A percentile compares a stretch with the other conserved stretches of the same genome.
Evolutionary conservation across 2,329 filamentous ascomycete genomes (phyloP).

Genomic region (Aspergillus sp.): DNA sequence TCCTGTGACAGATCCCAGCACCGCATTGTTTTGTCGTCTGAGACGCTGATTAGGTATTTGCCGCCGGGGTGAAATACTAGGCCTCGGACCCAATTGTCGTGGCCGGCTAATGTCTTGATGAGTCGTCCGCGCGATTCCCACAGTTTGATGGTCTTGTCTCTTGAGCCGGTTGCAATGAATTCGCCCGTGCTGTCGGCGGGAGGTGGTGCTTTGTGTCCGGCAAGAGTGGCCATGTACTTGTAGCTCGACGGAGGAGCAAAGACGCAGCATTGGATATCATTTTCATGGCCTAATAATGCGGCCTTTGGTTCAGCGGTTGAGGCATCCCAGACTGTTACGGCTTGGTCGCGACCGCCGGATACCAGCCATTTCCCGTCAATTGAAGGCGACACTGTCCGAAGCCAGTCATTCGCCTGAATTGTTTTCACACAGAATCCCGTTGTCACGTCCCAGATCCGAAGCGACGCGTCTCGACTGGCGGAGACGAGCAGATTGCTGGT

Average conservation of each 20-base stretch:
- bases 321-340: conserved; percentile 83
- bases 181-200: conserved; percentile 70
- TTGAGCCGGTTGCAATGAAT: conserved; percentile 84
- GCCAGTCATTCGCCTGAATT: conserved; percentile 79
- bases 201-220: conserved; percentile 82
- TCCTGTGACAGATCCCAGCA: conserved; percentile 95
- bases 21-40: conserved; percentile 88
- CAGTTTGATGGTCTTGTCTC: conserved; percentile 88
- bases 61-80: conserved; percentile 90
- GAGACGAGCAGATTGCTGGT: conserved; percentile 79
- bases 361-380: conserved; percentile 81
- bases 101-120: conserved; percentile 81
- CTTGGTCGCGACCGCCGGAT: conserved; percentile 80
- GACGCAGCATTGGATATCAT: conserved; percentile 82
- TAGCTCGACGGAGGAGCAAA: conserved; percentile 83
- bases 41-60: conserved; percentile 82
- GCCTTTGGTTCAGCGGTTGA: conserved; percentile 75
- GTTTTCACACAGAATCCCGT: conserved; percentile 90
- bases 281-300: conserved; percentile 83
- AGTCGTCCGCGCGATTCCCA: conserved; percentile 86
- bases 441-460: conserved; percentile 88
- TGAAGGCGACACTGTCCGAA: conserved; percentile 80
- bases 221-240: conserved; percentile 73
- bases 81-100: conserved; percentile 92
- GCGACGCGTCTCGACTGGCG: conserved; percentile 80